These are phyloP conservation scores for Kingdonia uniflora DNA, from an alignment of 164 flowering plant species.

Conservation along the genomic window DNA sequence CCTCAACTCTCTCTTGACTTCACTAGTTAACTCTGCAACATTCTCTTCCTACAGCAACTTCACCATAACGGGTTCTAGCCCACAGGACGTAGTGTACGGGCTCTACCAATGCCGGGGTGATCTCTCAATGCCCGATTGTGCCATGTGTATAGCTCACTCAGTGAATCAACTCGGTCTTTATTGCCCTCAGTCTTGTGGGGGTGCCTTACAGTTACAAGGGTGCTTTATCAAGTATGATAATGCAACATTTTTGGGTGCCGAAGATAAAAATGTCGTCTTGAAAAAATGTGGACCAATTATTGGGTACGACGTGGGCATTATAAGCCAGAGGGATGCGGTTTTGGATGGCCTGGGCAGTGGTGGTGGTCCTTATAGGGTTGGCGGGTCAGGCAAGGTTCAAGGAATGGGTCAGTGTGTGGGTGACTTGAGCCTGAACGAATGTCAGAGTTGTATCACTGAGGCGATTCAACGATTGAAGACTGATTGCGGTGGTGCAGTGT, in stretches of 20 bases:
- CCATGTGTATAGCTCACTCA: constrained; percentile 50
- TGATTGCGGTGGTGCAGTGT: constrained; percentile 48
- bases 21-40: constrained; percentile 84
- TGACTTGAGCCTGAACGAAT: constrained; percentile 54
- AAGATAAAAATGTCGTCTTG: constrained; percentile 65
- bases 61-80: constrained; percentile 34
- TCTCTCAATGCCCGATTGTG: constrained; percentile 75
- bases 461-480: constrained; percentile 52
- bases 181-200: constrained; percentile 55
- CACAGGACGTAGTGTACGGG: constrained; percentile 54
- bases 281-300: constrained; percentile 68
- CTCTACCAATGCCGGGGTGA: constrained; percentile 90
- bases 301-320: constrained; percentile 25
- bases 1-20: constrained; percentile 78
- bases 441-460: constrained; percentile 59
- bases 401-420: constrained; percentile 87
- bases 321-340: constrained; percentile 51
- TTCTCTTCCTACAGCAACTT: constrained; percentile 68
- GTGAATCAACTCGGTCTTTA: constrained; percentile 40
- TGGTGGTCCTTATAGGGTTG: constrained; percentile 45
- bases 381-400: constrained; percentile 46
- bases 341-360: constrained; percentile 27
- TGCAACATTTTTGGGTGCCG: constrained; percentile 47
- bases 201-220: constrained; percentile 58
- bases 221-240: constrained; percentile 81